A percentile compares a stretch with the other conserved stretches of the same genome.
Evolutionary conservation across 1,284 basidiomycete species (phyloP).

Genomic region (Moesziomyces aphidis): DNA sequence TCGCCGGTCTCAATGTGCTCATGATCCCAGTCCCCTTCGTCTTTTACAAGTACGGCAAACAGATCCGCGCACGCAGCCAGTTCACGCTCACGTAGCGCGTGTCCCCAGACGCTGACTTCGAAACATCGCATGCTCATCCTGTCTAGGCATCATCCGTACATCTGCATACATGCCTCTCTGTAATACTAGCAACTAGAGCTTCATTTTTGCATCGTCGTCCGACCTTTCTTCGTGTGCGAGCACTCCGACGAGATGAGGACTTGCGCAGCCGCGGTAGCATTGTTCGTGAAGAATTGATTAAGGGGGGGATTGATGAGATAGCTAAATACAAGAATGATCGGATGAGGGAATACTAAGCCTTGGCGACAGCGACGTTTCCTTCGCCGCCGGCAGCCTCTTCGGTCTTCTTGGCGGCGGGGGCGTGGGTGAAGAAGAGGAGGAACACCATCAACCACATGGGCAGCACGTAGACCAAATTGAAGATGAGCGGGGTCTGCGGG

Average conservation of each 20-base stretch:
- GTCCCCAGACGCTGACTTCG: no score
- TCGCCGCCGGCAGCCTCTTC: constrained; percentile 1
- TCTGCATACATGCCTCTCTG: not conserved
- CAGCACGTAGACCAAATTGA: constrained; percentile 53
- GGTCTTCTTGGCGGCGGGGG: constrained; percentile 28
- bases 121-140: not conserved
- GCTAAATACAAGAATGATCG: constrained; percentile 8
- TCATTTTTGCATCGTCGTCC: no score
- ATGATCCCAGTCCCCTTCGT: constrained; percentile 55
- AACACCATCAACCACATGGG: constrained; percentile 58
- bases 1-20: constrained; percentile 47
- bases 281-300: not conserved
- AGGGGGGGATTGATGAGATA: not conserved
- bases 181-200: not conserved
- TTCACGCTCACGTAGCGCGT: constrained; percentile 27
- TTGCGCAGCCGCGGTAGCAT: no score
- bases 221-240: no score
- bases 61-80: constrained; percentile 41
- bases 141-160: not conserved
- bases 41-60: constrained; percentile 50
- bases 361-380: constrained; percentile 20
- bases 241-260: no score
- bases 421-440: constrained; percentile 55
- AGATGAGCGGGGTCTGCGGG: constrained; percentile 51
- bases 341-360: constrained; percentile 6